Evolutionary conservation across 371 early-diverging fungal genomes (phyloP), one percentile per base, ranked within the genome.

Genomic region (Mucor indicus): DNA sequence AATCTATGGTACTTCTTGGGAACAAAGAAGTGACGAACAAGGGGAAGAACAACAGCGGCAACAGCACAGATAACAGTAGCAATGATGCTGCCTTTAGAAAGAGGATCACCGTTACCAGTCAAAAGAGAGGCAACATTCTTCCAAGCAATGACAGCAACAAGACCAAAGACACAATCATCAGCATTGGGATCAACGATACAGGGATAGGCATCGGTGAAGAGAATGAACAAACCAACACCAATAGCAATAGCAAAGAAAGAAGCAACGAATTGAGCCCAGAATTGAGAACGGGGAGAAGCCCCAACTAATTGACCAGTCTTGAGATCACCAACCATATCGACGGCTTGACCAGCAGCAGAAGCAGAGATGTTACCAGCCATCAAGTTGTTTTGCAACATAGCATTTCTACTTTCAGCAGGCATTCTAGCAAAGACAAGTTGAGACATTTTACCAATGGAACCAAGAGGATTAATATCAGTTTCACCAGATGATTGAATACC

Each of bases 111-210:
- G 24, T 40, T 53, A 33, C 65, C 72, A n/a, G 86, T 84, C 55
- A 87, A 60, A 31, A 81, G 53, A 39, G 67, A 37, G 24, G 85
- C 70, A 20, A 85, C 81, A 30, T 67, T 69, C 21, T 67, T 60
- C 89, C 89, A 89, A n/a, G 87, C 77, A n/a, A 41, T 55, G 22
- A 82, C 87, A 16, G 85, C 71, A 11, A 81, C 69, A 9, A 80
- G 62, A 15, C 62, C 63, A 49, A 86, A 87, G 33, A 71, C 69
- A 60, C 81, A 81, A 22, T 71, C 61, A 20, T 39, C 32, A 21
- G 25, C 25, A 15, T 55, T 52, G 10, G 40, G 43, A 12, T 49
- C 58, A 9, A 67, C 58, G 8, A 85, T 67, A 57, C 86, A 85
- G 21, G 78, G 75, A 51, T 83, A 85, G 7, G 84, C 84, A 16